Percentiles rank a stretch among this genome's conserved stretches.
These are phyloP conservation scores for Malassezia equina DNA, from an alignment of 1,284 basidiomycete species.

Conservation along the genomic window DNA sequence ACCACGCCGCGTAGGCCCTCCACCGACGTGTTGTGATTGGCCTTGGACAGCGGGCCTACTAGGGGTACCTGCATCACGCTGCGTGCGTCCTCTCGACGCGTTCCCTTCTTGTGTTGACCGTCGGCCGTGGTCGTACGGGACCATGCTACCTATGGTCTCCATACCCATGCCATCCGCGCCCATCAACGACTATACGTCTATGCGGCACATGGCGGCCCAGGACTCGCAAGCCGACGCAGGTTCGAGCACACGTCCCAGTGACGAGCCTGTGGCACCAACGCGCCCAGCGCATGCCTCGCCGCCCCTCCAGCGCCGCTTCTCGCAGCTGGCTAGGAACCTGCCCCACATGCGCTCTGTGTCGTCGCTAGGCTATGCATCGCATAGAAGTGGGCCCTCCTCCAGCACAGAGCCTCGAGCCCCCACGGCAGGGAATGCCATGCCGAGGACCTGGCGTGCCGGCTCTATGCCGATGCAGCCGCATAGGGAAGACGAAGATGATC, in stretches of 20 bases:
- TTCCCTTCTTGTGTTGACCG: not conserved
- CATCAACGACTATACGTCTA: not conserved
- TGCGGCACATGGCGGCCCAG: not conserved
- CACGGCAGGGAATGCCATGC: not conserved
- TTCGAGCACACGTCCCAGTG: not conserved
- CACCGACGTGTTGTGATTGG: not conserved
- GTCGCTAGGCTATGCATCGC: not conserved
- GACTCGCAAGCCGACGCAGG: not conserved
- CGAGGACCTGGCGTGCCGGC: not conserved
- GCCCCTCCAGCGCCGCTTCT: not conserved
- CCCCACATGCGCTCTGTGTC: not conserved
- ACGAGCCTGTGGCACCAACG: not conserved
- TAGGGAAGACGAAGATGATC: not conserved
- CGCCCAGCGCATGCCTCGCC: not conserved
- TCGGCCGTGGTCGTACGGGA: not conserved
- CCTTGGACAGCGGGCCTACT: not conserved
- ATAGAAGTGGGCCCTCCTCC: not conserved
- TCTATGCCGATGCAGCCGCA: not conserved
- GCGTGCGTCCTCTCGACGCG: not conserved
- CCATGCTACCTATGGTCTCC: constrained; percentile 16
- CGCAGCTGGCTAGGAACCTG: not conserved
- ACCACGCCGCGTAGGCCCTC: too few relatives aligned
- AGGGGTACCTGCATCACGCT: not conserved
- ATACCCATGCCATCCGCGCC: constrained; percentile 13
- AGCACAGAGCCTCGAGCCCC: not conserved